Evolutionary conservation across 805 yeast species (phyloP).

Genomic region (Candida coquimbonensis): DNA sequence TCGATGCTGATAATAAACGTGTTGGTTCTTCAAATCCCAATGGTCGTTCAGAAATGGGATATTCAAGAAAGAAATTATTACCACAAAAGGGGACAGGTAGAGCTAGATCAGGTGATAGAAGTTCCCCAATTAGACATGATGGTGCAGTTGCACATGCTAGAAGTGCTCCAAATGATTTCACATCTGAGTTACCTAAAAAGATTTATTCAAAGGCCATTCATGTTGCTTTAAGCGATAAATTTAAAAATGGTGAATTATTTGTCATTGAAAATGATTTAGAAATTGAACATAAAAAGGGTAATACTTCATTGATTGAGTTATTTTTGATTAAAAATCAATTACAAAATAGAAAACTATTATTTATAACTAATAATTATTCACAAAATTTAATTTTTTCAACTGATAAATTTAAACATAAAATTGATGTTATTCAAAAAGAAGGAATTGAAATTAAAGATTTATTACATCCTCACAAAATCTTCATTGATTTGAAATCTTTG

Average conservation of each 20-base stretch:
- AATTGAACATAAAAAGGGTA: constrained; percentile 25
- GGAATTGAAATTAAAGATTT: constrained; percentile 79
- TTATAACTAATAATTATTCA: constrained; percentile 55
- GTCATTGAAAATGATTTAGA: constrained; percentile 49
- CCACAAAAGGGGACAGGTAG: constrained; percentile 93
- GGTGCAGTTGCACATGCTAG: constrained; percentile 89
- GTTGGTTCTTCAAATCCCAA: constrained; percentile 87
- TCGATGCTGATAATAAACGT: constrained; percentile 82
- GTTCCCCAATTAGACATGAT: constrained; percentile 84
- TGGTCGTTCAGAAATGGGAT: constrained; percentile 81
- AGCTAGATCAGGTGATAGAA: constrained; percentile 95
- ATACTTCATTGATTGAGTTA: constrained; percentile 41
- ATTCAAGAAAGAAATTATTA: constrained; percentile 70
- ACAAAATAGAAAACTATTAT: constrained; percentile 49
- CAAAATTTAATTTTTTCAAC: constrained; percentile 57
- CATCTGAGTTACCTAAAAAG: constrained; percentile 68
- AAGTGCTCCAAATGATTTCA: constrained; percentile 83
- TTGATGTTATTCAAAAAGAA: constrained; percentile 66
- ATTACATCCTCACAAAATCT: constrained; percentile 69
- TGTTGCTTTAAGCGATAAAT: constrained; percentile 76
- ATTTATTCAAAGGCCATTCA: constrained; percentile 71
- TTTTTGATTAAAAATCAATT: constrained; percentile 44
- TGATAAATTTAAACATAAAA: constrained; percentile 41
- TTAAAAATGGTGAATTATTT: constrained; percentile 63
- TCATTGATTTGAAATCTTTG: constrained; percentile 67